Evolutionary conservation across 129 eudicot species (phyloP).

Genomic region (Lonicera japonica): DNA sequence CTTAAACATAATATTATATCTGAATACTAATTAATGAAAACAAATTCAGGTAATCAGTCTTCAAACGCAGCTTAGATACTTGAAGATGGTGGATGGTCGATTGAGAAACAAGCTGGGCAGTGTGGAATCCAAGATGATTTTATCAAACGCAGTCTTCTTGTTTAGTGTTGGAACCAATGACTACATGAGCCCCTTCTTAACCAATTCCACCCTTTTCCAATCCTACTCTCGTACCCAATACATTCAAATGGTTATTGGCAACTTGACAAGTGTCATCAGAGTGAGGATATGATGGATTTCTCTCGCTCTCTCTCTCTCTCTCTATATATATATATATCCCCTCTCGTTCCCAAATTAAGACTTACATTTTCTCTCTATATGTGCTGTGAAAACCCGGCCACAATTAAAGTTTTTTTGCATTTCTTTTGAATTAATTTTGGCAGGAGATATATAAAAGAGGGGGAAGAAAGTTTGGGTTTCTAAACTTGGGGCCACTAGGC

Average conservation of each 20-base stretch:
- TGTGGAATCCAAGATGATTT: conserved; percentile 6
- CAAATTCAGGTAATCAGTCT: conserved; percentile 52
- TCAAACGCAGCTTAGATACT: conserved; percentile 36
- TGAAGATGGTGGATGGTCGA: conserved; percentile 24
- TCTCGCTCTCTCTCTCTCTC: neutral
- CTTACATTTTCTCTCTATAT: too few species aligned
- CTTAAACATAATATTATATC: too few species aligned
- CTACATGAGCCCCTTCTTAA: conserved; percentile 25
- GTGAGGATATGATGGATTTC: too few species aligned
- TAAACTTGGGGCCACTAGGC: conserved; percentile 62
- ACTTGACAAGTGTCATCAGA: conserved; percentile 28
- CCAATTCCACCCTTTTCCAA: conserved; percentile 10
- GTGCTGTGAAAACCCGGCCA: too few species aligned
- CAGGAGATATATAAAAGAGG: conserved; percentile 58
- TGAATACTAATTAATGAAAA: too few species aligned
- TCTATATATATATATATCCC: neutral
- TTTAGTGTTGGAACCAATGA: conserved; percentile 53
- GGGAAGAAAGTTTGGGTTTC: conserved; percentile 60
- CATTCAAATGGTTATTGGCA: conserved; percentile 36
- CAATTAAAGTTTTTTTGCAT: too few species aligned
- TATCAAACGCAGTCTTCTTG: conserved; percentile 44
- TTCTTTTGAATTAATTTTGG: neutral
- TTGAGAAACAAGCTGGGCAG: conserved; percentile 21
- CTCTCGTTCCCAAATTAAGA: too few species aligned
- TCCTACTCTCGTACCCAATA: conserved; percentile 21